Evolutionary conservation across 805 yeast genomes (phyloP).

Genomic region (Nakazawaea peltata): DNA sequence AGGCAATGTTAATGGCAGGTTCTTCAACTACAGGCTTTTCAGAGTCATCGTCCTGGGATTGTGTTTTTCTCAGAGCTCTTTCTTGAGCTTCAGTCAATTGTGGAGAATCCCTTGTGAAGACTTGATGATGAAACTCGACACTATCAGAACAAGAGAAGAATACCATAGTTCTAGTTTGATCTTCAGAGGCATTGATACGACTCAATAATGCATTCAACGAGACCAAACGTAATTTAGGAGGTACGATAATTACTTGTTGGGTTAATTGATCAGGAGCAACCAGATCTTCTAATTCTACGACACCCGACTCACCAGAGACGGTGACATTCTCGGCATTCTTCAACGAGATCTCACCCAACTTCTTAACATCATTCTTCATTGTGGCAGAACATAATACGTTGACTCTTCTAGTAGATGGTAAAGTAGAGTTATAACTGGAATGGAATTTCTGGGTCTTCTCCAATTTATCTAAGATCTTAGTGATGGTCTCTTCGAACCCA

Average conservation of each 20-base stretch:
- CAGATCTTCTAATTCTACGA: constrained; percentile 19
- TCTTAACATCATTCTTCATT: constrained; percentile 68
- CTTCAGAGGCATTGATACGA: constrained; percentile 29
- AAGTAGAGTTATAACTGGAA: neutral
- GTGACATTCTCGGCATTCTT: constrained; percentile 66
- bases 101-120: constrained; percentile 39
- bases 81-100: constrained; percentile 18
- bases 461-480: constrained; percentile 60
- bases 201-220: constrained; percentile 63
- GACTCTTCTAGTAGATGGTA: constrained; percentile 37
- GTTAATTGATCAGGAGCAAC: constrained; percentile 84
- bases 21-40: constrained; percentile 46
- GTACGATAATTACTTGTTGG: constrained; percentile 77
- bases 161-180: constrained; percentile 55
- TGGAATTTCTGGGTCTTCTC: constrained; percentile 30
- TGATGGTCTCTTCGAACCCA: constrained; percentile 91
- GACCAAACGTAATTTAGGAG: constrained; percentile 86
- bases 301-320: constrained; percentile 21
- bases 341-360: constrained; percentile 72
- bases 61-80: constrained; percentile 30
- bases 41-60: too few species aligned
- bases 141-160: constrained; percentile 93
- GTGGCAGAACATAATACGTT: constrained; percentile 94
- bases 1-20: constrained; percentile 32
- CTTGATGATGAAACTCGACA: constrained; percentile 86